Percentiles rank a stretch among this genome's conserved stretches.
These are phyloP conservation scores for Pestalotiopsis sp. DNA, from an alignment of 2,329 filamentous ascomycete species.

Conservation along the genomic window DNA sequence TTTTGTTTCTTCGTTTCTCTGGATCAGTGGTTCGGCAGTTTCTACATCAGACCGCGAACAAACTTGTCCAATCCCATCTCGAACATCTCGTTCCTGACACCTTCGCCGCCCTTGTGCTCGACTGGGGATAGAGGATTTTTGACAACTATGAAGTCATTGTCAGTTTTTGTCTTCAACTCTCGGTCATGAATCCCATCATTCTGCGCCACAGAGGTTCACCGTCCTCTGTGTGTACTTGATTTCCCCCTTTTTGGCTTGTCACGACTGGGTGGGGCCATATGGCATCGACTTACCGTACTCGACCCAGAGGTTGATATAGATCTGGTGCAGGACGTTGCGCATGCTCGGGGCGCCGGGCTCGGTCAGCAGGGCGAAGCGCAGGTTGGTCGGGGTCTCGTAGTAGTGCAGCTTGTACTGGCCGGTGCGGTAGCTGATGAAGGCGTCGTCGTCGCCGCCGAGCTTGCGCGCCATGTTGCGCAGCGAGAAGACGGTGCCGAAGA, in stretches of 20 bases:
- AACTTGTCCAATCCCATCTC: conserved; percentile 78
- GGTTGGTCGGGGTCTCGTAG: conserved; percentile 95
- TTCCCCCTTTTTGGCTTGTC: neutral
- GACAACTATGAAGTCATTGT: conserved; percentile 52
- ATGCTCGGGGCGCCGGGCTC: conserved; percentile 89
- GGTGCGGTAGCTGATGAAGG: conserved; percentile 92
- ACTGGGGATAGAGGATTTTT: conserved; percentile 72
- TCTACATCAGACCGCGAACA: conserved; percentile 66
- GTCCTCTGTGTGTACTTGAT: neutral
- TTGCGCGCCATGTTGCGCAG: conserved; percentile 96
- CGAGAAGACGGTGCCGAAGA: conserved; percentile 96
- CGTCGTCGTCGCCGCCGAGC: conserved; percentile 90
- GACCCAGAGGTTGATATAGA: conserved; percentile 97
- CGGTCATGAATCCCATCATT: neutral
- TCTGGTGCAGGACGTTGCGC: conserved; percentile 93
- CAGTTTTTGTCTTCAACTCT: conserved; percentile 17
- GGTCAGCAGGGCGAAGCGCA: conserved; percentile 96
- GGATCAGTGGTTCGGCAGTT: neutral
- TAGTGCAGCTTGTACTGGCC: conserved; percentile 98
- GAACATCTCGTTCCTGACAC: conserved; percentile 73
- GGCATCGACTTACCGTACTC: conserved; percentile 72
- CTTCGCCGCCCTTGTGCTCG: conserved; percentile 69
- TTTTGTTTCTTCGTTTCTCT: neutral
- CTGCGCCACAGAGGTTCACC: neutral
- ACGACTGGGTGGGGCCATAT: neutral